Percentiles rank a stretch among this genome's conserved stretches.
phyloP scores from a whole-genome alignment of 2,329 filamentous ascomycete genomes.

The Cryphonectria nitschkei region DNA sequence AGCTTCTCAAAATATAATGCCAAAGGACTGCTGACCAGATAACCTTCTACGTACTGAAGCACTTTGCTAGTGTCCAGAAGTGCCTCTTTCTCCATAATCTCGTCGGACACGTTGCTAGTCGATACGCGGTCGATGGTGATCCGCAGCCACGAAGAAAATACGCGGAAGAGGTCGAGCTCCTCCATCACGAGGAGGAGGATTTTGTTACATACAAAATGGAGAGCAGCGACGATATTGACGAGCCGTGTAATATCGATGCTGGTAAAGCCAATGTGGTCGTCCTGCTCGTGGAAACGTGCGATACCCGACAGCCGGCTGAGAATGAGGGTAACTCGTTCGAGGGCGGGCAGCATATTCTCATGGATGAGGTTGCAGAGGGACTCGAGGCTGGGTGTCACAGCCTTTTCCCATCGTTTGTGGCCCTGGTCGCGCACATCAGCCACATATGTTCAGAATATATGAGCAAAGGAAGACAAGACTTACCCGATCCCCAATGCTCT shows the following conservation, averaged over 20 bases:
- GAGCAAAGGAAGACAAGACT: slow-evolving; percentile 34
- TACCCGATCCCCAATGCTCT: slow-evolving; percentile 79
- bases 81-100: slow-evolving; percentile 77
- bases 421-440: slow-evolving; percentile 56
- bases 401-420: slow-evolving; percentile 94
- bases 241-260: slow-evolving; percentile 65
- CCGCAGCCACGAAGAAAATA: slow-evolving; percentile 83
- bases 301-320: slow-evolving; percentile 83
- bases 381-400: slow-evolving; percentile 76
- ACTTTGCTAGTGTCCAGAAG: slow-evolving; percentile 74
- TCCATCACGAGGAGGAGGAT: slow-evolving; percentile 72
- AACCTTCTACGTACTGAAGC: slow-evolving; percentile 75
- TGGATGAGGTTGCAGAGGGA: slow-evolving; percentile 78
- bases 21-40: slow-evolving; percentile 69
- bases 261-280: slow-evolving; percentile 68
- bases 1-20: slow-evolving; percentile 61
- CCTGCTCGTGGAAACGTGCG: slow-evolving; percentile 74
- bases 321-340: slow-evolving; percentile 82
- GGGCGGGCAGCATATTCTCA: slow-evolving; percentile 84
- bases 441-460: neutral
- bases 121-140: slow-evolving; percentile 80
- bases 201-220: slow-evolving; percentile 76
- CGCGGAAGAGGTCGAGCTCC: slow-evolving; percentile 76
- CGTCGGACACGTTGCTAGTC: slow-evolving; percentile 66
- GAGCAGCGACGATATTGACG: slow-evolving; percentile 71